Percentiles rank a stretch among this genome's conserved stretches.
Conservation (phyloP, 2,329 filamentous ascomycete genomes). For the Arachnomyces sp. region DNA sequence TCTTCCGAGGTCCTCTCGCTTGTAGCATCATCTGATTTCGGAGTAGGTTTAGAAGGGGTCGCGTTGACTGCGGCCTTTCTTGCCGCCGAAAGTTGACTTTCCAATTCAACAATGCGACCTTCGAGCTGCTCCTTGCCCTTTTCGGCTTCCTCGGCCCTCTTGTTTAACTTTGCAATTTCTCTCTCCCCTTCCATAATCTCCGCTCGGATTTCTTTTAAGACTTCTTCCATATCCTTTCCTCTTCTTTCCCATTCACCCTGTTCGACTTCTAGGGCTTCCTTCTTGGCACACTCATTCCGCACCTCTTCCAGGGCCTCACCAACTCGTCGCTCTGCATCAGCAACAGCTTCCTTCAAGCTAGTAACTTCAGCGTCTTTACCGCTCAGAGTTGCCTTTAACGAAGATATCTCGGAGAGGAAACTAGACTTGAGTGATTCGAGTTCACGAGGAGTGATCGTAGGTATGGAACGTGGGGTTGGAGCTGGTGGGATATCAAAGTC, state of each 20-base stretch:
- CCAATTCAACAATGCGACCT: conserved; percentile 38
- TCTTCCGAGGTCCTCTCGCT: conserved; percentile 26
- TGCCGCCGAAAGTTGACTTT: conserved; percentile 38
- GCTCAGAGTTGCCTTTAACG: conserved; percentile 82
- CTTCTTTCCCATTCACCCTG: conserved; percentile 78
- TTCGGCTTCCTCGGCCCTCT: conserved; percentile 69
- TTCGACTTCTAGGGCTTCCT: conserved; percentile 66
- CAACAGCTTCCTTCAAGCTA: conserved; percentile 77
- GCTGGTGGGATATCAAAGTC: conserved; percentile 92
- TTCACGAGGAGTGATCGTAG: conserved; percentile 84
- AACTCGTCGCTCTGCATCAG: conserved; percentile 84
- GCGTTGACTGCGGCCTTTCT: conserved; percentile 23
- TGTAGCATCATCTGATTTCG: too few relatives aligned
- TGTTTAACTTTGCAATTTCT: conserved; percentile 73
- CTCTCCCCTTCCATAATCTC: conserved; percentile 70
- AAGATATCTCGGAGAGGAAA: conserved; percentile 87
- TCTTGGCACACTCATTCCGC: conserved; percentile 64
- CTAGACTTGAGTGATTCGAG: conserved; percentile 85
- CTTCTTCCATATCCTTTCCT: conserved; percentile 74
- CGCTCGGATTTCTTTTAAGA: conserved; percentile 70
- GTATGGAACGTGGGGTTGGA: conserved; percentile 84
- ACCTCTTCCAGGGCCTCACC: conserved; percentile 78
- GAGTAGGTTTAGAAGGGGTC: conserved; percentile 28
- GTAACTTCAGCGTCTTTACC: conserved; percentile 89
- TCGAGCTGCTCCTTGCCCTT: conserved; percentile 44